phyloP scores from a whole-genome alignment of 257 asterid genomes.

The Galeopsis tetrahit region DNA sequence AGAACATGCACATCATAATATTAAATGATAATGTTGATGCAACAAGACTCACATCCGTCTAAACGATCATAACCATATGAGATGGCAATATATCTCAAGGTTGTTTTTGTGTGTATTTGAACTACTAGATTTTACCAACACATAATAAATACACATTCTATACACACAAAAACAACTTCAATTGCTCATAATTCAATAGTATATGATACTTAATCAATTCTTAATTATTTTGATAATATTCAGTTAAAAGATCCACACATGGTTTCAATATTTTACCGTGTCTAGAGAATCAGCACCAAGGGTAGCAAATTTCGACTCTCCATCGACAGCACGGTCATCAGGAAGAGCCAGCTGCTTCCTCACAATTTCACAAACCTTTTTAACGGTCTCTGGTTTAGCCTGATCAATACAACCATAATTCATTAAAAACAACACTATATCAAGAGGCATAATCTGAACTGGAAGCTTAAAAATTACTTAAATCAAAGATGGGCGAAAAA shows the following conservation, averaged over 20 bases:
- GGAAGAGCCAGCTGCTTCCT: slow-evolving; percentile 92
- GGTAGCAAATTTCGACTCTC: slow-evolving; percentile 67
- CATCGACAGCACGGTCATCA: slow-evolving; percentile 58
- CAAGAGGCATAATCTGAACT: not conserved
- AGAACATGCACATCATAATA: not conserved
- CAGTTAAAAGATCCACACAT: not conserved
- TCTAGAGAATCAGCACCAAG: slow-evolving; percentile 99
- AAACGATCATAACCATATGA: too few relatives aligned
- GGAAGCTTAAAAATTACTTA: not conserved
- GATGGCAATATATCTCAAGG: not conserved
- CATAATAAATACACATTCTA: not conserved
- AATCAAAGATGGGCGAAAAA: not conserved
- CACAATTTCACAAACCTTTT: slow-evolving; percentile 77
- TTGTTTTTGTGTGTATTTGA: not conserved
- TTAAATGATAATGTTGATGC: not conserved
- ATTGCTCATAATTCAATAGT: not conserved
- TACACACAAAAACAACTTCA: not conserved
- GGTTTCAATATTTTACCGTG: slow-evolving; percentile 58
- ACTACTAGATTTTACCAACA: not conserved
- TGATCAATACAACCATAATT: slow-evolving; percentile 38
- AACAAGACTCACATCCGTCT: not conserved
- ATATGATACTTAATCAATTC: not conserved
- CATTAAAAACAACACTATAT: not conserved
- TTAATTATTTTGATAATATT: not conserved
- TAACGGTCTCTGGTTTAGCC: slow-evolving; percentile 89